Conservation (phyloP, 352 stramenopile genomes). For the Globisporangium uncinulatum region DNA sequence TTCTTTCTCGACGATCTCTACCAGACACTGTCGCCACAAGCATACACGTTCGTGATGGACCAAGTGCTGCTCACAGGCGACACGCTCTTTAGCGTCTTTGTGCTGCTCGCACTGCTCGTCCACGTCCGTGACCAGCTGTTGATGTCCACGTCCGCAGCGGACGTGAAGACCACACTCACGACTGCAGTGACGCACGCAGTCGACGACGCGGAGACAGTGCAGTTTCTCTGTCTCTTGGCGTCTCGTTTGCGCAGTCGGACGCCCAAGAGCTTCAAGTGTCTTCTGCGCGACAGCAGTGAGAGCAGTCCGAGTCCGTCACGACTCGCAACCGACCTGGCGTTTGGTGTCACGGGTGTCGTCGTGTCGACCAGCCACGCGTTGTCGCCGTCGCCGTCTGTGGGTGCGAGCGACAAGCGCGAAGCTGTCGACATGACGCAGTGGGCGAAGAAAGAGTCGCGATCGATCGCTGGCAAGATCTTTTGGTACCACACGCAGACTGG, state of each 20-base stretch:
- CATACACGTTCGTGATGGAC: conserved; percentile 74
- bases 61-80: conserved; percentile 72
- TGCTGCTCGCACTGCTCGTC: conserved; percentile 57
- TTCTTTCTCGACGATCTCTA: conserved; percentile 70
- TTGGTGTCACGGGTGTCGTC: conserved; percentile 18
- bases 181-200: conserved; percentile 29
- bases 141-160: conserved; percentile 20
- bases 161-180: conserved; percentile 38
- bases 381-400: conserved; percentile 11
- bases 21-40: conserved; percentile 43
- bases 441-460: conserved; percentile 70
- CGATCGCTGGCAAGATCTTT: conserved; percentile 68
- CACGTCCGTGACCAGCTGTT: conserved; percentile 34
- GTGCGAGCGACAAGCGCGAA: conserved; percentile 13
- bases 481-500: conserved; percentile 74
- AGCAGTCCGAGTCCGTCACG: conserved; percentile 45
- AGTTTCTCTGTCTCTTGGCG: conserved; percentile 59
- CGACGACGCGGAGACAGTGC: conserved; percentile 30
- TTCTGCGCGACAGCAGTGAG: conserved; percentile 28
- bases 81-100: conserved; percentile 63
- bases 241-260: conserved; percentile 54
- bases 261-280: conserved; percentile 60
- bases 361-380: neutral
- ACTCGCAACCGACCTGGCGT: conserved; percentile 52
- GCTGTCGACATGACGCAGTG: conserved; percentile 77